Evolutionary conservation across 805 yeast genomes (phyloP), one percentile per base, ranked within the genome.

Genomic region (Candida vaughaniae): DNA sequence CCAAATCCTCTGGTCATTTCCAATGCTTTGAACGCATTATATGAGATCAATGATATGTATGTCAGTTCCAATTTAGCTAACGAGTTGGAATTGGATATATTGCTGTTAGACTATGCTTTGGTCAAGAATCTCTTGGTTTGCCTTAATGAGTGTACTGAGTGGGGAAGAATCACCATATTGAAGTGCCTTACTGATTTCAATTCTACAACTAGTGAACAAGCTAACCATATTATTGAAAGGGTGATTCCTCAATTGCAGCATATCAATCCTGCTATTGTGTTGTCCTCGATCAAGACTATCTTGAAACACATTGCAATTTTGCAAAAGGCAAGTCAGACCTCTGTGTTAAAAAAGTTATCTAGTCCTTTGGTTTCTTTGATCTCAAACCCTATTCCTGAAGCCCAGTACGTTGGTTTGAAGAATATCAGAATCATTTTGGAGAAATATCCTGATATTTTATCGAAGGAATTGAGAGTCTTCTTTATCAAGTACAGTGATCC

Each of bases 1-100:
- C 66, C 90, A 3, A 93, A 95, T 58, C 98, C 97, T 33, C 89
- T 90, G 93, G 99, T 91, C 17, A 93, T 93, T 23, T 96, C 98
- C 20, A 93, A 93, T 58, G 88, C 97, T 1, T 81, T 91, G 29
- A 80, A 83, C 23, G 84, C 98, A 0, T 70, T 93, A 34, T 78
- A 82, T 25, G 98, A 91, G 62, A 88, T 93, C 47, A 78, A 78
- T 53, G 84, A 79, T 41, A 66, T 80, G 58, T 84, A 80, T 46
- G 77, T 77, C 6, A 27, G 25, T 9, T 26, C 31, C n/a, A 29
- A 38, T 9, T 12, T 32, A 14, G 3, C 15, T 4, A 23, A 28
- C 6, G 70, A 68, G 34, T 72, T 75, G 17, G 45, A 52, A 15
- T 53, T 64, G 33, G 46, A 56, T 17, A 54, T 75, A 7, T 52